Evolutionary conservation across 192 early-diverging fungal genomes (phyloP).

Genomic region (Dimargaris cristalligena): DNA sequence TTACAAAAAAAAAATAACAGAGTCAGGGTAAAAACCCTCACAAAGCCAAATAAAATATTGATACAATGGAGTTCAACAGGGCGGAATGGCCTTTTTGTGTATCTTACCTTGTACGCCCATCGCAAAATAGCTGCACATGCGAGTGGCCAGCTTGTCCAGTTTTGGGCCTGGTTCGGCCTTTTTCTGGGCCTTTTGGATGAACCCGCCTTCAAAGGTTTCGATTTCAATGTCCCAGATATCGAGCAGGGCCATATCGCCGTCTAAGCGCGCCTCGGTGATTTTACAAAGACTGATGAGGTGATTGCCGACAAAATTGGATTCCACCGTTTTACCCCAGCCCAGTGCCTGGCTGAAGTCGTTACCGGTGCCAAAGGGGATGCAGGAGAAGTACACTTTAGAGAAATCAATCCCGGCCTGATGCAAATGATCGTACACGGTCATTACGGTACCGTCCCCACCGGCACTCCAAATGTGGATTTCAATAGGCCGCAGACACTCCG

Average conservation of each 20-base stretch:
- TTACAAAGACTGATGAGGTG: conserved; percentile 35
- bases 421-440: conserved; percentile 43
- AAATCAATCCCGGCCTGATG: conserved; percentile 39
- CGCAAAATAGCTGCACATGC: conserved; percentile 58
- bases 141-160: conserved; percentile 27
- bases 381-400: conserved; percentile 43
- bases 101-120: conserved; percentile 47
- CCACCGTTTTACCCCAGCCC: conserved; percentile 55
- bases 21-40: no score
- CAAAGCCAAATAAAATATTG: no score
- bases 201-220: conserved; percentile 38
- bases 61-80: no score
- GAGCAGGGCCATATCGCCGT: conserved; percentile 41
- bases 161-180: conserved; percentile 23
- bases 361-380: conserved; percentile 61
- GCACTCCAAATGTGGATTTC: conserved; percentile 61
- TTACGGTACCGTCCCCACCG: conserved; percentile 61
- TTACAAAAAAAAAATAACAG: no score
- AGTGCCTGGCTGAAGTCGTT: conserved; percentile 57
- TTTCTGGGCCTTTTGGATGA: conserved; percentile 39
- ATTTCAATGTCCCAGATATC: conserved; percentile 54
- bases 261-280: conserved; percentile 35
- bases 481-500: conserved; percentile 14
- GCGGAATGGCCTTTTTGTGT: neutral
- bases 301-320: conserved; percentile 39